Conservation (phyloP, 1,284 basidiomycete species). For the Trichosporon ovoides region DNA sequence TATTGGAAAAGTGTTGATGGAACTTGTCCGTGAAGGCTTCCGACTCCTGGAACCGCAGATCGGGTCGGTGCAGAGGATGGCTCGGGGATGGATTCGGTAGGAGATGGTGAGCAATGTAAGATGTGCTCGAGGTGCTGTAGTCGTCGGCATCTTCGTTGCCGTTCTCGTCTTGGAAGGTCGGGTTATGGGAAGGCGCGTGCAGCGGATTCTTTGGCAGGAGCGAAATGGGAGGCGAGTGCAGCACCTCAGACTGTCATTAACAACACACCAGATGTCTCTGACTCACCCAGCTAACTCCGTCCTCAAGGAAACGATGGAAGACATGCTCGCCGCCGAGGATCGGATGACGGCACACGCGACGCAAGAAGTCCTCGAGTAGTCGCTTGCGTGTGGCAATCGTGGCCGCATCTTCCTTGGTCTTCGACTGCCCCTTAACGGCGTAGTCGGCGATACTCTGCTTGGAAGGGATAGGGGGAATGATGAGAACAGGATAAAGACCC, state of each 20-base stretch:
- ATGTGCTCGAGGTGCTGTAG: constrained; percentile 24
- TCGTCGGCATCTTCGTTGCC: constrained; percentile 28
- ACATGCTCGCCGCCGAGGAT: constrained; percentile 91
- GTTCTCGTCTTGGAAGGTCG: constrained; percentile 55
- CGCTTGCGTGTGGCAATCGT: constrained; percentile 89
- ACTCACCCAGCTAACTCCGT: constrained; percentile 88
- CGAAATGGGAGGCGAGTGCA: constrained; percentile 85
- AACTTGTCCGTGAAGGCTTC: constrained; percentile 97
- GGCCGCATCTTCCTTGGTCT: constrained; percentile 91
- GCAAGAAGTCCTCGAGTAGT: constrained; percentile 92
- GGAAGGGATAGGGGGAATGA: constrained; percentile 95
- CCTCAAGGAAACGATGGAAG: constrained; percentile 90
- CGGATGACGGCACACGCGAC: constrained; percentile 80
- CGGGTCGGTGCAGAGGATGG: constrained; percentile 77
- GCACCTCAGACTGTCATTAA: constrained; percentile 66
- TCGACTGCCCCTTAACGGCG: constrained; percentile 84
- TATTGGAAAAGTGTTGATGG: constrained; percentile 79
- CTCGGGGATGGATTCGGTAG: constrained; percentile 83
- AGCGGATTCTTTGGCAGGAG: constrained; percentile 90
- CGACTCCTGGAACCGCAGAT: constrained; percentile 91
- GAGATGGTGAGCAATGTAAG: constrained; percentile 49
- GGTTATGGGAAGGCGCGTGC: constrained; percentile 90
- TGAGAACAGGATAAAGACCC: constrained; percentile 89
- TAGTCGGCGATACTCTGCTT: constrained; percentile 96
- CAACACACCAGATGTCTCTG: not conserved